Evolutionary conservation across 148 eudicot genomes (phyloP).

Genomic region (Talinum fruticosum): DNA sequence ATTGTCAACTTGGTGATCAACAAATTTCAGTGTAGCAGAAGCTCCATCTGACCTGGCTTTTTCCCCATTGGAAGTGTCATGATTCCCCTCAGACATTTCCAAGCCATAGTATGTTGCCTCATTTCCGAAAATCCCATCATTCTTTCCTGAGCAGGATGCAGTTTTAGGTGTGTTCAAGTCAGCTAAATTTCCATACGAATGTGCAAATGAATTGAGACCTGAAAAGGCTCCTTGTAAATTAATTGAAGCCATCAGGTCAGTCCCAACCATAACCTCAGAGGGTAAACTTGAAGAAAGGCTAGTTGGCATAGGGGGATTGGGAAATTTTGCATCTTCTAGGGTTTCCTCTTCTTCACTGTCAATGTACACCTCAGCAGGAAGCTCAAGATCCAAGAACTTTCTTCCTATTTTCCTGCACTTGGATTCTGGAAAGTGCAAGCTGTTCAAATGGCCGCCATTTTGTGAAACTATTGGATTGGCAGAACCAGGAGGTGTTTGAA

Average conservation of each 20-base stretch:
- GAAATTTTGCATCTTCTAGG: conserved; percentile 18
- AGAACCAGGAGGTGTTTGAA: conserved; percentile 13
- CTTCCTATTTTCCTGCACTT: conserved; percentile 33
- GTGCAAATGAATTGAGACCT: conserved; percentile 20
- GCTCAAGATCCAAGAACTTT: conserved; percentile 51
- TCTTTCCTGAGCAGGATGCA: conserved; percentile 9
- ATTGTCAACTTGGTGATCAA: conserved; percentile 5
- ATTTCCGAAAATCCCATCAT: background rate
- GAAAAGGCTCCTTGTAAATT: conserved; percentile 9
- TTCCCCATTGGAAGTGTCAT: background rate
- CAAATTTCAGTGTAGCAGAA: conserved; percentile 11
- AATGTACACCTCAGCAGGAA: conserved; percentile 50
- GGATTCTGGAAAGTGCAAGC: conserved; percentile 9
- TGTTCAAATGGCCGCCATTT: conserved; percentile 5
- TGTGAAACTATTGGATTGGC: background rate
- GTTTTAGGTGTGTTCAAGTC: conserved; percentile 33
- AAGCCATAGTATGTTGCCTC: background rate
- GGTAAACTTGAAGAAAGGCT: conserved; percentile 21
- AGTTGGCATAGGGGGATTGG: conserved; percentile 19
- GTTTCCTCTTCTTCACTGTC: conserved; percentile 36
- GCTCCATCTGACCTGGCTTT: background rate
- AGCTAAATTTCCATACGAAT: conserved; percentile 19
- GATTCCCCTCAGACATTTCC: conserved; percentile 14
- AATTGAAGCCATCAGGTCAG: background rate
- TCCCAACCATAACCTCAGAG: background rate